Evolutionary conservation across 495 filamentous ascomycete genomes (phyloP), one percentile per base, ranked within the genome.

Genomic region (Amniculicola lignicola): DNA sequence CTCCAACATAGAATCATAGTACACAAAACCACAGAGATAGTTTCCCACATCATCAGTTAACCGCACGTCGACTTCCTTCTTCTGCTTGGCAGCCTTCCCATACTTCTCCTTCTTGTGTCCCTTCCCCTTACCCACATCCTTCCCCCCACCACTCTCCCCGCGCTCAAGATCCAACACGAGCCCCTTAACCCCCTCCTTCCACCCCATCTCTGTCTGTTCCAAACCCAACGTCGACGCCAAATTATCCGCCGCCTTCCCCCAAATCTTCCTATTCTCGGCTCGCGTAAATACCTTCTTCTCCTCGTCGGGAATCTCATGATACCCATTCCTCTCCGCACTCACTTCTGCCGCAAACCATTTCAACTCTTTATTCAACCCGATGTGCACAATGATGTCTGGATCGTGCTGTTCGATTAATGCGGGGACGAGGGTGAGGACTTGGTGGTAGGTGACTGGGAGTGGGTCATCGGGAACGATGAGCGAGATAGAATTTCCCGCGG

Each of bases 21-120:
- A 70, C 11, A 68, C 40, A 37, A 68, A 68, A n/a, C 68, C 68
- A 61, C 66, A 68, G 1, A 67, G 57, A 56, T 61, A 70, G 40
- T 48, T 64, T 27, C 66, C 68, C 21, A 70, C 66, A 62, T 68
- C 66, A 49, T 68, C 61, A 10, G 39, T 61, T 12, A 53, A 12
- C 33, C 56, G 54, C 6, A 68, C 51, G 54, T 70, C 55, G 0
- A 51, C 45, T 11, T 24, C 33, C 33, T 43, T 55, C 7, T 35
- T 29, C 24, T 15, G 41, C 39, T 36, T 52, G 11, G 9, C 19
- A 6, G 23, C 56, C 14, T 42, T 27, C 21, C 19, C 38, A 39
- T 16, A 16, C 50, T 48, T 60, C 9, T 14, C 33, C 35, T 45
- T 44, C 16, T 16, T 37, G 7, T 42, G n/a, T 16, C 46, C 46